A percentile compares a stretch with the other conserved stretches of the same genome.
These are phyloP conservation scores for Excoecaria cochinchinensis DNA, from an alignment of 345 rosid genomes.

Conservation along the genomic window DNA sequence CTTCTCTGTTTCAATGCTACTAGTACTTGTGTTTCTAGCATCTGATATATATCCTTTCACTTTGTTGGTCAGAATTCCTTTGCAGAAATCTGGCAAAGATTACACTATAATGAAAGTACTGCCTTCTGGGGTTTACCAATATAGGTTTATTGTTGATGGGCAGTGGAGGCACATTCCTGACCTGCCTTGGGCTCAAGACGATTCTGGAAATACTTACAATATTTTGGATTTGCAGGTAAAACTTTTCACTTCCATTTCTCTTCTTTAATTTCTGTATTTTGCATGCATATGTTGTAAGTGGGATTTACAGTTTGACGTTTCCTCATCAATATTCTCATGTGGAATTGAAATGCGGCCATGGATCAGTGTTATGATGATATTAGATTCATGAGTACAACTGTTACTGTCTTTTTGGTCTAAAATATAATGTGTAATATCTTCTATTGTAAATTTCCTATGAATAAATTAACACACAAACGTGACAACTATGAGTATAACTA, in stretches of 20 bases:
- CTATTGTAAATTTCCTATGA: too few species aligned
- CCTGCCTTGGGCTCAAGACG: constrained; percentile 80
- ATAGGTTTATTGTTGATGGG: constrained; percentile 90
- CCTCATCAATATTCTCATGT: not conserved
- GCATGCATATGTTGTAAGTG: not conserved
- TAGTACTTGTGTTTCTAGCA: constrained; percentile 5
- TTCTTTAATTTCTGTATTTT: not conserved
- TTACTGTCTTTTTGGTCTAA: not conserved
- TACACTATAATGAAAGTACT: constrained; percentile 89
- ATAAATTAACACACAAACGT: too few species aligned
- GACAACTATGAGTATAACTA: too few species aligned
- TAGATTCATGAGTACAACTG: not conserved
- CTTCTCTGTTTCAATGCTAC: not conserved
- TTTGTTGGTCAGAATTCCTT: constrained; percentile 62
- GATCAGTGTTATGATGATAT: not conserved
- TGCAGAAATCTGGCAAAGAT: constrained; percentile 96
- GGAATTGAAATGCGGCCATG: not conserved
- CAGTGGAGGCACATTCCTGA: constrained; percentile 83
- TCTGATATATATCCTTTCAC: constrained; percentile 10
- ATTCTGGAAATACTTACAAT: constrained; percentile 73
- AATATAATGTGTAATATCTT: not conserved
- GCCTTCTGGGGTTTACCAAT: constrained; percentile 93
- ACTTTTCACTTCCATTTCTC: constrained; percentile 2
- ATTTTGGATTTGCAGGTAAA: constrained; percentile 83
- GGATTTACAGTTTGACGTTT: not conserved